phyloP scores from a whole-genome alignment of 1,284 basidiomycete species.

The Malassezia globosa region DNA sequence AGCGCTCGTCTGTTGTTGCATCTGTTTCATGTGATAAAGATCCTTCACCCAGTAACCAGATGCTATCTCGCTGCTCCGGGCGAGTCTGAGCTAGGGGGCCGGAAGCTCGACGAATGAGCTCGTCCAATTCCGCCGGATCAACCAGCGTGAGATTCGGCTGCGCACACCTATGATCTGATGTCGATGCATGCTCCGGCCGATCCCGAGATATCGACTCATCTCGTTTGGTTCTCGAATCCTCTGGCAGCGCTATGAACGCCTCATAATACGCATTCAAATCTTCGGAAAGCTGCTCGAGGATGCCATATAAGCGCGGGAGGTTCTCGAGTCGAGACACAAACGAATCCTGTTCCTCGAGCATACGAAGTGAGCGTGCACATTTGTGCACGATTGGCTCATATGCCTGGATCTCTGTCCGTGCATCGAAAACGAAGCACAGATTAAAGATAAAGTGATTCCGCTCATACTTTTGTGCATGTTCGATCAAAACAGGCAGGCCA shows the following conservation, averaged over 20 bases:
- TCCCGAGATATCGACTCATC: constrained; percentile 14
- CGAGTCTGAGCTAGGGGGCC: constrained; percentile 5
- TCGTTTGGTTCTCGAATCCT: not conserved
- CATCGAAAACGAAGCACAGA: constrained; percentile 78
- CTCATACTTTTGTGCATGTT: constrained; percentile 32
- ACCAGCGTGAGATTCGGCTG: constrained; percentile 20
- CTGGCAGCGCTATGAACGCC: constrained; percentile 40
- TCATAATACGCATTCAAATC: constrained; percentile 78
- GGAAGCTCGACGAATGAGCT: constrained; percentile 4
- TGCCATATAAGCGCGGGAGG: constrained; percentile 63
- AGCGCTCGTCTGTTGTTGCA: not conserved
- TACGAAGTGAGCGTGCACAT: constrained; percentile 71
- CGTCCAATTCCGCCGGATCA: constrained; percentile 12
- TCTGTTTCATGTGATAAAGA: not conserved
- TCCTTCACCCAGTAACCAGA: not conserved
- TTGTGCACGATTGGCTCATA: constrained; percentile 95
- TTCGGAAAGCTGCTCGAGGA: constrained; percentile 91
- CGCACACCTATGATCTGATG: no score
- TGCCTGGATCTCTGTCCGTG: constrained; percentile 72
- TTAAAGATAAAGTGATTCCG: constrained; percentile 73
- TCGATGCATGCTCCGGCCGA: constrained; percentile 16
- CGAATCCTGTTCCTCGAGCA: constrained; percentile 79
- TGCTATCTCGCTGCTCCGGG: not conserved
- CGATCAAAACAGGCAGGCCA: constrained; percentile 32
- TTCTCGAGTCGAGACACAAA: constrained; percentile 70